These are phyloP conservation scores for Balamuthia mandrillaris DNA, from an alignment of 208 protist species.

Conservation along the genomic window DNA sequence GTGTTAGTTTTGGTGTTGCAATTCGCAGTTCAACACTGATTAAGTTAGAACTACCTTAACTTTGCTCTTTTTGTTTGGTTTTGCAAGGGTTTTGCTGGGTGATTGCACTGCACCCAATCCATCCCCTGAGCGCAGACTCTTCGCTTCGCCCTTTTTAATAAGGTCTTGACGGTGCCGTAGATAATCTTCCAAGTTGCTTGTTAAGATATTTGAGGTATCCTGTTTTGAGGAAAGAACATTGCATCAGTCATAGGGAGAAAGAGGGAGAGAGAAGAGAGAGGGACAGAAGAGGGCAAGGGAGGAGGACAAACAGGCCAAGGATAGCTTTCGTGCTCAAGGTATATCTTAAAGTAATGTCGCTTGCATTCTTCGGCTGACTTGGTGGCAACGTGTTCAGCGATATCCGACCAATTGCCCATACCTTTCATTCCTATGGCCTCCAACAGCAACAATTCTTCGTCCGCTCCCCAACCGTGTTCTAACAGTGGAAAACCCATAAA, in stretches of 20 bases:
- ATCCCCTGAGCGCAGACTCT: not conserved
- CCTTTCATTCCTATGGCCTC: conserved; percentile 68
- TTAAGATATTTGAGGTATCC: not conserved
- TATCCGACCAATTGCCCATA: conserved; percentile 67
- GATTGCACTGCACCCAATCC: not conserved
- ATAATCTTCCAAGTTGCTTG: conserved; percentile 9
- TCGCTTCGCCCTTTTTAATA: not conserved
- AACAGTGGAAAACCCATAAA: conserved; percentile 61
- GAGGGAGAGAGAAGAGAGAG: not conserved
- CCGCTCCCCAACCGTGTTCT: conserved; percentile 60
- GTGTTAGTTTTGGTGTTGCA: not conserved
- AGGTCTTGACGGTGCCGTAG: not conserved
- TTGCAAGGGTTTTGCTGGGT: not conserved
- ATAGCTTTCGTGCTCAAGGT: conserved; percentile 16
- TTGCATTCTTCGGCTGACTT: conserved; percentile 65
- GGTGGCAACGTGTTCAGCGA: conserved; percentile 61
- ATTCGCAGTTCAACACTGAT: not conserved
- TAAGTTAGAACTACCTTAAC: not conserved
- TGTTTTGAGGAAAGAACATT: not conserved
- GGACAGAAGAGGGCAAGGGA: not conserved
- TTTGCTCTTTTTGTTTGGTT: conserved; percentile 28
- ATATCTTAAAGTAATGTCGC: conserved; percentile 61
- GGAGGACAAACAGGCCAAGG: not conserved
- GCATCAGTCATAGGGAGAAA: not conserved
- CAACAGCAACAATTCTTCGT: conserved; percentile 64